phyloP scores from a whole-genome alignment of 2,329 filamentous ascomycete genomes.

The Nigrospora osmanthi region DNA sequence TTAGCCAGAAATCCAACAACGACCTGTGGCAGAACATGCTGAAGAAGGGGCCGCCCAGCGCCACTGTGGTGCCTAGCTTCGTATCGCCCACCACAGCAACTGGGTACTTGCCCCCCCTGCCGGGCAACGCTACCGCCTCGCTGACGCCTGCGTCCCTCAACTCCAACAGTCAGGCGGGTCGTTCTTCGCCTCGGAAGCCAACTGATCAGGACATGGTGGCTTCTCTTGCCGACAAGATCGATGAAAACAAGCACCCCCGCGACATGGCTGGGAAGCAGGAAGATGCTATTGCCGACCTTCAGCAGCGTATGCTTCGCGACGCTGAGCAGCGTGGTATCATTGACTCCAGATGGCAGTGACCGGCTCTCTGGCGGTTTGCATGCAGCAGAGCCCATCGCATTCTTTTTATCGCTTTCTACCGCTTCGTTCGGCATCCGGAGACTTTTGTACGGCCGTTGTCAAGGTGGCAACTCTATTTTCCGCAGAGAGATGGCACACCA shows the following conservation, averaged over 20 bases:
- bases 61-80: conserved; percentile 34
- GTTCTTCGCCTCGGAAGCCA: conserved; percentile 16
- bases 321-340: conserved; percentile 21
- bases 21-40: conserved; percentile 42
- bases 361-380: not conserved
- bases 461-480: too few relatives aligned
- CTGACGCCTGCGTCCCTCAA: conserved; percentile 36
- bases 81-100: conserved; percentile 46
- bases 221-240: conserved; percentile 24
- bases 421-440: not conserved
- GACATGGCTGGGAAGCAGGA: conserved; percentile 21
- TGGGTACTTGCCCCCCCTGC: conserved; percentile 45
- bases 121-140: conserved; percentile 43
- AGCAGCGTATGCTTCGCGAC: conserved; percentile 21
- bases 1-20: conserved; percentile 31
- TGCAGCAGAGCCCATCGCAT: too few relatives aligned
- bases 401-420: not conserved
- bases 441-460: too few relatives aligned
- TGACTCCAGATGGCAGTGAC: conserved; percentile 19
- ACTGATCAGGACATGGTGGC: conserved; percentile 11
- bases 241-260: conserved; percentile 36
- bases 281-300: conserved; percentile 19
- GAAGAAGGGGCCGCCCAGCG: conserved; percentile 43
- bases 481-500: not conserved
- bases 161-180: conserved; percentile 22